Percentiles rank a stretch among this genome's conserved stretches.
These are phyloP conservation scores for Fusarium brevicatenulatum DNA, from an alignment of 2,329 filamentous ascomycete genomes.

Conservation along the genomic window DNA sequence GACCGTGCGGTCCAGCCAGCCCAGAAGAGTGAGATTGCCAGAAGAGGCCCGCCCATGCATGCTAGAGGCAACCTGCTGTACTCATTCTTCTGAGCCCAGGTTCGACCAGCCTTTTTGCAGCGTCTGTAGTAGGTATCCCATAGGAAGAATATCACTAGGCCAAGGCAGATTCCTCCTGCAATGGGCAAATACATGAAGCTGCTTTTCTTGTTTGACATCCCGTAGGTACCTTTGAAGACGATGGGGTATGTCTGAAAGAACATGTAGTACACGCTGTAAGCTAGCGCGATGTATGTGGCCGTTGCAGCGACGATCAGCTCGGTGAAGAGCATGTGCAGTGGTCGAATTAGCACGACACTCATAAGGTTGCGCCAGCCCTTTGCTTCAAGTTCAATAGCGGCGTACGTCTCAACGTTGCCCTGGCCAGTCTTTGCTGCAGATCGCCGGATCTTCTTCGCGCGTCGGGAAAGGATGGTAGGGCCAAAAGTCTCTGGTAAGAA, in stretches of 20 bases:
- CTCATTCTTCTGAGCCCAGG: conserved; percentile 23
- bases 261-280: conserved; percentile 32
- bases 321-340: conserved; percentile 15
- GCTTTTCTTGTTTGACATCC: conserved; percentile 4
- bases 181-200: conserved; percentile 17
- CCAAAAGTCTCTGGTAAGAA: conserved; percentile 38
- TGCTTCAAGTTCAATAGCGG: not conserved
- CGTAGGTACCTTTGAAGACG: conserved; percentile 28
- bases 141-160: conserved; percentile 11
- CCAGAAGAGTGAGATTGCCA: conserved; percentile 34
- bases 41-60: conserved; percentile 19
- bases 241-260: conserved; percentile 38
- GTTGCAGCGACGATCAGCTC: conserved; percentile 31
- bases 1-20: conserved; percentile 28
- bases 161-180: not conserved
- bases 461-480: conserved; percentile 14
- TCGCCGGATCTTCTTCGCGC: not conserved
- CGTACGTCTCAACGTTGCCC: not conserved
- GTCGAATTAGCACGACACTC: conserved; percentile 14
- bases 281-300: conserved; percentile 17
- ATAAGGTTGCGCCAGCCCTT: conserved; percentile 8
- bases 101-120: not conserved
- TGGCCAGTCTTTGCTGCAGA: accelerated
- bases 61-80: conserved; percentile 32
- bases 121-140: conserved; percentile 26